phyloP scores from a whole-genome alignment of 768 basidiomycete genomes.

The Auriculariales sp. region DNA sequence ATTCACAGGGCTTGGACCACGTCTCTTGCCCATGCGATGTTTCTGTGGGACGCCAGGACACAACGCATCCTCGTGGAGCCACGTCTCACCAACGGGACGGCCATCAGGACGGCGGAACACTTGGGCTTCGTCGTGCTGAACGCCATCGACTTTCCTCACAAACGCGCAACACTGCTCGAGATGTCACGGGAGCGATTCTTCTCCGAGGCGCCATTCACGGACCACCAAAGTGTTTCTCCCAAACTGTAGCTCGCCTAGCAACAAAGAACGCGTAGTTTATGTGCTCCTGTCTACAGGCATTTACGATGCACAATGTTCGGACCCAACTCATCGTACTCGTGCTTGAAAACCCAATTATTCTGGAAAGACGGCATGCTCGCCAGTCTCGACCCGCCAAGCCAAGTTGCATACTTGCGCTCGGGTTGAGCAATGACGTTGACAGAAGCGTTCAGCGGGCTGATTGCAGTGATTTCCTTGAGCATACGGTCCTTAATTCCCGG shows the following conservation, averaged over 20 bases:
- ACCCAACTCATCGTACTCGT: conserved; percentile 81
- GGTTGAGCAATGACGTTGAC: conserved; percentile 90
- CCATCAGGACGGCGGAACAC: neutral
- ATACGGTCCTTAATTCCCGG: conserved; percentile 91
- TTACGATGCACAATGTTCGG: conserved; percentile 72
- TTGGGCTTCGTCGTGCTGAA: neutral
- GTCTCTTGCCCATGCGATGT: neutral
- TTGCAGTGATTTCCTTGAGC: conserved; percentile 81
- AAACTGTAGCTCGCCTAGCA: too few relatives aligned
- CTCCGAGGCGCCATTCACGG: neutral
- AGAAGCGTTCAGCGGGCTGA: conserved; percentile 60
- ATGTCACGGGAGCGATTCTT: neutral
- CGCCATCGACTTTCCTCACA: neutral
- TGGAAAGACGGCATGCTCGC: conserved; percentile 93
- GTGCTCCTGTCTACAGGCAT: too few relatives aligned
- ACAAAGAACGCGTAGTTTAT: too few relatives aligned
- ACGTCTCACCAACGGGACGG: neutral
- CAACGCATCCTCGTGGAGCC: neutral
- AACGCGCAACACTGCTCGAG: neutral
- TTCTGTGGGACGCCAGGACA: neutral
- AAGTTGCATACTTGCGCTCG: conserved; percentile 91
- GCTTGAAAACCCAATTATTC: conserved; percentile 88
- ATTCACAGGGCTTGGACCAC: neutral
- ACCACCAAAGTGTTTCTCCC: too few relatives aligned
- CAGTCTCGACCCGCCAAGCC: conserved; percentile 80